Evolutionary conservation across 2,329 filamentous ascomycete species (phyloP).

Genomic region (Fusarium sulawesiense): DNA sequence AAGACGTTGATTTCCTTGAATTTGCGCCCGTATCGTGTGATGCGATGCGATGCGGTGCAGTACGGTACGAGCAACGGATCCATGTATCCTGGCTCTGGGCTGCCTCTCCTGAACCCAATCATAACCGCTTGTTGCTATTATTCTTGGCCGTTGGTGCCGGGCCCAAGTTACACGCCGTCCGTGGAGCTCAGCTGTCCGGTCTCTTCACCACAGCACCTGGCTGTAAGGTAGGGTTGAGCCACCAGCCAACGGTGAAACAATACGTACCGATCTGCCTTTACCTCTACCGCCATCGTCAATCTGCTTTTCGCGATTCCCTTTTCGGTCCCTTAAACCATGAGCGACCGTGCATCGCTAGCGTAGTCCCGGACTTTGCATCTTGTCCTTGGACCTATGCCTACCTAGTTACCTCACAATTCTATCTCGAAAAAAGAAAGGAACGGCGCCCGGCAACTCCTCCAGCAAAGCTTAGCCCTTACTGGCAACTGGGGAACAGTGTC

Average conservation of each 20-base stretch:
- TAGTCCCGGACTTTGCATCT: conserved; percentile 12
- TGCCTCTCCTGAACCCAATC: conserved; percentile 13
- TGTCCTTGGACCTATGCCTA: conserved; percentile 23
- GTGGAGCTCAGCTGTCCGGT: not conserved
- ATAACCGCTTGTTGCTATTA: conserved; percentile 19
- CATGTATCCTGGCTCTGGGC: conserved; percentile 14
- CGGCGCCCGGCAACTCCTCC: conserved; percentile 32
- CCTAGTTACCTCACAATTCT: conserved; percentile 8
- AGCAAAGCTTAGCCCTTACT: conserved; percentile 41
- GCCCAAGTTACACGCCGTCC: conserved; percentile 8
- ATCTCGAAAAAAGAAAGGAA: conserved; percentile 35
- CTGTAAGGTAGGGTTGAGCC: conserved; percentile 17
- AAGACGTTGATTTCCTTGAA: conserved; percentile 18
- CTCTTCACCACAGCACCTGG: conserved; percentile 5
- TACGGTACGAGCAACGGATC: conserved; percentile 4
- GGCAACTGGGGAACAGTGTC: conserved; percentile 40
- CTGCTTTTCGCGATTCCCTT: conserved; percentile 18
- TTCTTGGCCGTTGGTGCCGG: conserved; percentile 14
- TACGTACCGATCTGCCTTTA: conserved; percentile 3
- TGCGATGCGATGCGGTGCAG: not conserved
- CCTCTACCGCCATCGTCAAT: conserved; percentile 17
- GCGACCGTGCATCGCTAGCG: conserved; percentile 41
- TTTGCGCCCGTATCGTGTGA: conserved; percentile 15
- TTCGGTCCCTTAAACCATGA: conserved; percentile 18
- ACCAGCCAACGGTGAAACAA: conserved; percentile 6